Base-by-base conservation (phyloP, 768 basidiomycete genomes). In the Russula olivacea region DNA sequence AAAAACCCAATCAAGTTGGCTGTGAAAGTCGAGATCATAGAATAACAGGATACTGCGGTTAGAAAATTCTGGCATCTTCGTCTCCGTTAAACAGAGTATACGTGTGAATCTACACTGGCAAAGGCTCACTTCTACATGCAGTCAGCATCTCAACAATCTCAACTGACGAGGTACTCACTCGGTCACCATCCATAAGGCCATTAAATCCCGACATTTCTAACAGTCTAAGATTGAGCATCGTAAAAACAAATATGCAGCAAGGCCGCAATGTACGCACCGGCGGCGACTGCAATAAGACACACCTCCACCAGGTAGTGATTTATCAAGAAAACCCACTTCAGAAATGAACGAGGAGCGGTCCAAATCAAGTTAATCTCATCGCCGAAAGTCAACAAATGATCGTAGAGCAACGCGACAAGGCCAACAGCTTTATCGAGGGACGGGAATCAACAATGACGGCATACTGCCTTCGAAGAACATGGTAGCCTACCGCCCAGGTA, bases 331-430 rank as follows among this genome's bases (percentile, higher is more conserved):
- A 75, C 67, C 48, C 75, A 61, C 56, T 79, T 81, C 1, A 74
- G 71, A 25, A 74, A 69, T 0, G 75, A 76, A 57, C 66, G 66
- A 55, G 71, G 73, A 0, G 78, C 76, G 19, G 61, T 68, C 78
- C 79, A 81, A 21, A 80, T 71, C 53, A 75, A 71, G 41, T 70
- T 61, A 32, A 80, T 71, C 65, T 80, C 80, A 40, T 78, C 75
- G 7, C 68, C 62, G 28, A 80, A 70, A 3, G 78, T 74, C 38
- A 80, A 61, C 28, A 74, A 23, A 57, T 80, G 78, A 64, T 81
- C 77, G 61, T 79, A 80, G 4, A 80, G 53, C 8, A 79, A 63
- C 15, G 75, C 66, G 4, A 66, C 66, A 25, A 76, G 64, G 17
- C 75, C 76, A 19, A 64, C 69, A 28, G 69, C 77, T 78, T 56